Evolutionary conservation across 305 asterid species (phyloP).

Genomic region (Solanum hybrid): DNA sequence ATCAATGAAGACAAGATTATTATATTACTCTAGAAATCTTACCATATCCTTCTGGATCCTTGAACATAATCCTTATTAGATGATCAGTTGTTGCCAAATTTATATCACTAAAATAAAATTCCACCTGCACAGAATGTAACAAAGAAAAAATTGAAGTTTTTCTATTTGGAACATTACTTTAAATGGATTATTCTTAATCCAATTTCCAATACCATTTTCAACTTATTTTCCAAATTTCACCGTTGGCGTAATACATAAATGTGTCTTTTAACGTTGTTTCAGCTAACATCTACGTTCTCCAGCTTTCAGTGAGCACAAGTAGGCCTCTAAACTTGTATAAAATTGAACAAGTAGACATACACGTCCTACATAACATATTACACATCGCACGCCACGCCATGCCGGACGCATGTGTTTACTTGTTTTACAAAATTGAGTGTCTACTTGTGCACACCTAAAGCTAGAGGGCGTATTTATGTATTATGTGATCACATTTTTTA

Average conservation of each 20-base stretch:
- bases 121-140: conserved; percentile 44
- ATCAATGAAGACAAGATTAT: background rate
- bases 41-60: conserved; percentile 91
- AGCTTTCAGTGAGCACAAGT: background rate
- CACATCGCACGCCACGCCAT: accelerated
- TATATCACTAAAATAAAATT: conserved; percentile 82
- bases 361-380: background rate
- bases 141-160: background rate
- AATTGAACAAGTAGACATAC: too few relatives aligned
- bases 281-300: too few relatives aligned
- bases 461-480: accelerated
- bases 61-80: conserved; percentile 53
- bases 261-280: background rate
- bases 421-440: too few relatives aligned
- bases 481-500: background rate
- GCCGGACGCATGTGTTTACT: background rate
- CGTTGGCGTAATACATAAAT: too few relatives aligned
- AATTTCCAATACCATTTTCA: background rate
- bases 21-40: conserved; percentile 1
- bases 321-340: too few relatives aligned
- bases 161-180: background rate
- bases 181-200: background rate
- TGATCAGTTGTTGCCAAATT: conserved; percentile 90
- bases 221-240: background rate
- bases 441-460: background rate